Evolutionary conservation across 495 filamentous ascomycete species (phyloP), one percentile per base, ranked within the genome.

Genomic region (Lasiosphaeris hirsuta): DNA sequence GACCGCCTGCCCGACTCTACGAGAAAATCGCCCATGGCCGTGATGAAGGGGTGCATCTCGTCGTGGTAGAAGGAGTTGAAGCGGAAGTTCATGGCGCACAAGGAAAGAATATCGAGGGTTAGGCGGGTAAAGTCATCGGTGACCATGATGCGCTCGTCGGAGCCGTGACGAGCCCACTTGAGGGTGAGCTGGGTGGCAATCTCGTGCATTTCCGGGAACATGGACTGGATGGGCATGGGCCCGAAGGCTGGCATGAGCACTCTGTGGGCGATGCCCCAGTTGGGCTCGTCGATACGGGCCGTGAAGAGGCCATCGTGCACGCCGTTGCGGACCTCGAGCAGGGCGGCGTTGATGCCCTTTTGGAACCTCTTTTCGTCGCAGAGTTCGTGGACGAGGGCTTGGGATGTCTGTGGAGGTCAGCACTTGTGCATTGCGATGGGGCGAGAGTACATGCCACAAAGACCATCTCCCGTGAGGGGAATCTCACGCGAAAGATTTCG

Each of bases 181-280:
- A 89, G 76, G 9, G 81, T 78, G n/a, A 92, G 72, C 57, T 93
- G 88, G 0, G 72, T 72, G 0, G 85, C 78, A 46, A 90, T 82
- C 63, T 90, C 89, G 56, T 87, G 83, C 88, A 92, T 91, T 54
- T 87, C 85, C 55, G 80, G 73, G 61, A 87, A 90, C 88, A 90
- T 91, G 48, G 67, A 73, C 59, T 81, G 79, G 62, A 94, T 86
- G 8, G 81, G 75, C 34, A 89, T 60, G 3, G 89, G 89, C 0
- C 88, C 88, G 67, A 94, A 90, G 4, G 84, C 87, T 3, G 87
- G 87, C 70, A 81, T 75, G 43, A 82, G 58, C 30, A 87, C 70
- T 1, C 89, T 74, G 64, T 92, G 89, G 10, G 89, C 89, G 40
- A 87, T 75, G 0, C 72, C 81, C 88, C 88, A 92, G 54, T 84